Percentiles rank a stretch among this genome's conserved stretches.
Conservation (phyloP, 177 flowering plant species). For the Vitis hybrid region DNA sequence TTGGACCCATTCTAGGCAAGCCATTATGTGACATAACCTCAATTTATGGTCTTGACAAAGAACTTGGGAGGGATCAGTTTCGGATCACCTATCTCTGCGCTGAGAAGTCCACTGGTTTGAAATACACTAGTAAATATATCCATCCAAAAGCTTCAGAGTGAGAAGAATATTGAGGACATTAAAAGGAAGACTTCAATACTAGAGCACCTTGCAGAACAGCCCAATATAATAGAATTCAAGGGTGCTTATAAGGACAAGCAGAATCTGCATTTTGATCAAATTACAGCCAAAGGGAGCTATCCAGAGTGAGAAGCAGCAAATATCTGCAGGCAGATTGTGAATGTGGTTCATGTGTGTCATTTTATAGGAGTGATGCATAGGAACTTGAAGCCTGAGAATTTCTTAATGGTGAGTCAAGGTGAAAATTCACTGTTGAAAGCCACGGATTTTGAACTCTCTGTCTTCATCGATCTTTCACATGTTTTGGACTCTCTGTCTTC, state of each 20-base stretch:
- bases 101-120: slow-evolving; percentile 51
- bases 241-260: slow-evolving; percentile 83
- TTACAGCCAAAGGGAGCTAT: slow-evolving; percentile 63
- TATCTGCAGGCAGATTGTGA: slow-evolving; percentile 71
- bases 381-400: slow-evolving; percentile 97
- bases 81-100: slow-evolving; percentile 78
- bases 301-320: slow-evolving; percentile 72
- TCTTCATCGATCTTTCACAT: slow-evolving; percentile 61
- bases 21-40: slow-evolving; percentile 51
- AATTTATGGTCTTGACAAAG: slow-evolving; percentile 55
- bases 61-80: slow-evolving; percentile 87
- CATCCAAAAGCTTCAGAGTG: slow-evolving; percentile 47
- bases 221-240: slow-evolving; percentile 84
- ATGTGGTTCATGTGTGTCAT: slow-evolving; percentile 92
- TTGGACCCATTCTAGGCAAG: slow-evolving; percentile 45
- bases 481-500: slow-evolving; percentile 95
- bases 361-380: slow-evolving; percentile 98
- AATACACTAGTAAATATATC: slow-evolving; percentile 89
- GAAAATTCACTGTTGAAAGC: slow-evolving; percentile 71
- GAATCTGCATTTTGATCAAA: slow-evolving; percentile 69
- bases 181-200: slow-evolving; percentile 71
- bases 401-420: slow-evolving; percentile 58
- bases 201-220: slow-evolving; percentile 83
- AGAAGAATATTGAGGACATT: slow-evolving; percentile 64
- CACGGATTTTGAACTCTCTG: slow-evolving; percentile 90